Evolutionary conservation across 345 rosid species (phyloP), one percentile per base, ranked within the genome.

Genomic region (Cardamine resedifolia): DNA sequence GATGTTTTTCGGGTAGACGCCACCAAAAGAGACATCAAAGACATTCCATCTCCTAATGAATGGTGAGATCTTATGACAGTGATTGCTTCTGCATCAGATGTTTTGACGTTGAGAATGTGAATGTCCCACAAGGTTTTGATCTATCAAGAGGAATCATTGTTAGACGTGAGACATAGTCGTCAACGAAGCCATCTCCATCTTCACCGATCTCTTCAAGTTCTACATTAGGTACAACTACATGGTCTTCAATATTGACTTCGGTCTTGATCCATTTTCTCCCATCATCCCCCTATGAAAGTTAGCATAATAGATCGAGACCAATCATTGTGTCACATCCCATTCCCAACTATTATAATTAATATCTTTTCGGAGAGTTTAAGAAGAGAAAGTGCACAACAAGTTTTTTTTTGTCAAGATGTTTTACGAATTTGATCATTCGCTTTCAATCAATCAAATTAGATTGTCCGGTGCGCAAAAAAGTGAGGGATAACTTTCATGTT

Each of bases 51-150:
- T 44, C 50, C 95, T 85, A 88, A 24, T 0, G 88, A 83, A 75
- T 88, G 91, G 81, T 85, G 91, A 44, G 75, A 50, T 44, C 86
- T 55, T 33, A 81, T 58, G 38, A 85, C 56, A 20, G 50, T 52
- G 1, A 72, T n/a, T 0, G 92, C 79, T 73, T 85, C 85, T 4
- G 96, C 90, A 16, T 85, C 88, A 0, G 79, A 75, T 15, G 87
- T 85, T 64, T 64, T 83, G 12, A 85, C 55, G 57, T 87, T 87
- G 7, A 89, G 83, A 44, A 90, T 45, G 74, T 87, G 96, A 23
- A 90, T 60, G 52, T 90, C 90, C 92, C 96, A 90, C 7, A 86
- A 62, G 6, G 92, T 52, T 81, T 82, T 4, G 89, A 79, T 34
- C 41, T 4, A 74, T 87, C 89, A 60, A 90, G 11, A 0, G 88